A percentile compares a stretch with the other conserved stretches of the same genome.
These are phyloP conservation scores for Bocquillonia castaneifolia DNA, from an alignment of 441 rosid species.

Conservation along the genomic window DNA sequence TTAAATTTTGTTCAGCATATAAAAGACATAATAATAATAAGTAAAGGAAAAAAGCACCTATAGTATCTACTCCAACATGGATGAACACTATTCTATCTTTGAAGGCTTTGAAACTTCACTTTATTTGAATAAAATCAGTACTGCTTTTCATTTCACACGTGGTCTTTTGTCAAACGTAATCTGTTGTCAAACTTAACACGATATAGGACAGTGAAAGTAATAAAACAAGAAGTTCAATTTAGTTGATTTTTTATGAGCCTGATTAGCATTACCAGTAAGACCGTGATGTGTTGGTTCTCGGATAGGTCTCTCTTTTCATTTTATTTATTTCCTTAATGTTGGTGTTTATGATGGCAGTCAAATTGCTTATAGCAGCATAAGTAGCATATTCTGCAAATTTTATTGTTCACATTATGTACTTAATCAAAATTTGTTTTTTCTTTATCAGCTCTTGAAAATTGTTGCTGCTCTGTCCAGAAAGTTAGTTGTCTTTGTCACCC, in stretches of 20 bases:
- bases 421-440: constrained; percentile 23
- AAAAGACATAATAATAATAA: not conserved
- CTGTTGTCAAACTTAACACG: not conserved
- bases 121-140: not conserved
- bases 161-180: not conserved
- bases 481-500: constrained; percentile 74
- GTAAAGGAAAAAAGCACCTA: not conserved
- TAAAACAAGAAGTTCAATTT: not conserved
- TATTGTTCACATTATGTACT: constrained; percentile 9
- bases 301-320: not conserved
- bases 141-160: not conserved
- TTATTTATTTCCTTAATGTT: not conserved
- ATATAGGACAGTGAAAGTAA: not conserved
- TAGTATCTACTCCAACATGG: not conserved
- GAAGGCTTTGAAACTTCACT: not conserved
- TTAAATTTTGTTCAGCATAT: constrained; percentile 3
- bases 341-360: not conserved
- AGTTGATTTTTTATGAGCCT: not conserved
- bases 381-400: constrained; percentile 1
- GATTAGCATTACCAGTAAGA: not conserved
- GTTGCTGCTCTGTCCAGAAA: constrained; percentile 63
- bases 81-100: constrained; percentile 1
- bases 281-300: not conserved
- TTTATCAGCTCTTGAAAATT: constrained; percentile 60
- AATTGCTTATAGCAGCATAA: not conserved